Base-by-base conservation (phyloP, 768 basidiomycete species). In the Sporobolomyces roseus region DNA sequence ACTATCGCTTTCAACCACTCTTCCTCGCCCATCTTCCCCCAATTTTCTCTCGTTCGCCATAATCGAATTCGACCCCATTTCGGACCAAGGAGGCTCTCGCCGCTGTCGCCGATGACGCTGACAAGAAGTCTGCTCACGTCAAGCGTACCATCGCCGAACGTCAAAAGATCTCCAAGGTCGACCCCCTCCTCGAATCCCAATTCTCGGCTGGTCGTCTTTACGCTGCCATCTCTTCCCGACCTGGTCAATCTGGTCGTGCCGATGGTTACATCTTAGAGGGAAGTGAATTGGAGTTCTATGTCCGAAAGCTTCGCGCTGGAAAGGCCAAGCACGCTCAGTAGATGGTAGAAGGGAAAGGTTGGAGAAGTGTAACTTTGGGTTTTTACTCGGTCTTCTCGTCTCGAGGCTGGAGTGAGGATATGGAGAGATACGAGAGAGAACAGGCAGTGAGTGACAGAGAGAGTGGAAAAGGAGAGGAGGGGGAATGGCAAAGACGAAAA, bases 201-300 rank as follows among this genome's bases (percentile, higher is more conserved):
- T 77, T 77, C 76, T 38, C 65, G 38, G 75, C 75, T 52, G 75
- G 96, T 80, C 93, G 96, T 80, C 85, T 99, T 72, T 93, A 97
- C 79, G 96, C 96, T 73, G 77, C 83, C 75, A 88, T 99, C 80
- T 87, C 92, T 67, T 93, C 91, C 80, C 87, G 96, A 80, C 96
- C 96, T 64, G 96, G 96, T 46, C 96, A 99, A 81, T 89, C 87
- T 63, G 96, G 96, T 33, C 92, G 96, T 74, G 87, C 89, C 65
- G 96, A 99, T 80, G 96, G 96, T 60, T 97, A 98, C 82, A 83
- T 99, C 72, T 86, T 99, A 61, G 96, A 99, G 84, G 96, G 96
- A 78, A 93, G 91, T 82, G 96, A 99, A 80, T 87, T 98, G 63
- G 93, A 98, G 85, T 96, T 97, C 83, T 96, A 94, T 84, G 81